Conservation (phyloP, 371 early-diverging fungal genomes). For the Globomyces sp. region DNA sequence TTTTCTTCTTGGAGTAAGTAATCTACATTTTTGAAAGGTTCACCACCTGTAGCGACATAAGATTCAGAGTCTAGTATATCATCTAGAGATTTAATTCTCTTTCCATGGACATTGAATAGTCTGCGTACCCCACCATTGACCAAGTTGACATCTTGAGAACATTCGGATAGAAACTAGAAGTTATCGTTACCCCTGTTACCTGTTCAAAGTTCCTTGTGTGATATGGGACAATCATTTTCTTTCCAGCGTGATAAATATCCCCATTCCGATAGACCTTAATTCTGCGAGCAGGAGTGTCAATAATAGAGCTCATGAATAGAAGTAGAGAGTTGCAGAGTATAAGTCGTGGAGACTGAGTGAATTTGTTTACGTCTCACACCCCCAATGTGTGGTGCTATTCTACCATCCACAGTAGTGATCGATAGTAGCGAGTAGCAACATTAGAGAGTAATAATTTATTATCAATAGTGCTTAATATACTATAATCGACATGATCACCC, state of each 20-base stretch:
- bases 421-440: no score
- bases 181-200: conserved; percentile 17
- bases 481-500: no score
- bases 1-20: conserved; percentile 23
- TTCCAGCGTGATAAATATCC: conserved; percentile 37
- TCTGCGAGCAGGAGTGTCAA: conserved; percentile 14
- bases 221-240: conserved; percentile 35
- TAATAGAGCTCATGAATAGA: background rate
- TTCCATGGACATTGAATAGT: conserved; percentile 43
- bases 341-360: no score
- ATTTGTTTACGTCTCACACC: no score
- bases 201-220: conserved; percentile 47
- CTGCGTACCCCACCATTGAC: conserved; percentile 40
- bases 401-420: no score
- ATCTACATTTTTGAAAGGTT: conserved; percentile 31
- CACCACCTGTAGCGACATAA: conserved; percentile 45
- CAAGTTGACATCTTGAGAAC: conserved; percentile 39
- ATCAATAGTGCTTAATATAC: no score
- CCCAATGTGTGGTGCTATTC: no score
- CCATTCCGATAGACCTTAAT: conserved; percentile 47
- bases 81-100: conserved; percentile 25
- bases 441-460: no score
- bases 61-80: conserved; percentile 34
- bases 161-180: conserved; percentile 36
- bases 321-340: no score